Evolutionary conservation across 2,329 filamentous ascomycete species (phyloP), one percentile per base, ranked within the genome.

Genomic region (Boeremia lycopersici): DNA sequence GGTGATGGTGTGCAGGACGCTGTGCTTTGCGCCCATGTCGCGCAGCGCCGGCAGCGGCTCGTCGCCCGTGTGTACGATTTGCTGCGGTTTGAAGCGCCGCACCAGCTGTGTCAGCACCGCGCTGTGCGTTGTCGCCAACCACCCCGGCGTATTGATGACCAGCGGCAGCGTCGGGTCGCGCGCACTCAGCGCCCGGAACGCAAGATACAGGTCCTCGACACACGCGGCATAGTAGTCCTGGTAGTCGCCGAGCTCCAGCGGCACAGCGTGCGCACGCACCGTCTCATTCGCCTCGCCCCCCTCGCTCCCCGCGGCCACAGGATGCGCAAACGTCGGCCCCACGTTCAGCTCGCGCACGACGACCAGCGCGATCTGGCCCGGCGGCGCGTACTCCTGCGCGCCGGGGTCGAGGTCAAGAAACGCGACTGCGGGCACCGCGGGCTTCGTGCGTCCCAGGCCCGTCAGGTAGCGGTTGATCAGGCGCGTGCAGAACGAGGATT

Each of bases 361-460:
- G 12, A 87, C 77, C 4, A 93, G 82, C 1, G 89, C 89, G 17
- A 93, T 68, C 12, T 88, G 86, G 0, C 90, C 89, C 0, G 87
- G 84, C 1, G 87, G 81, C 0, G 84, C 84, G 69, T 89, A 92
- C 67, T 93, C 90, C 2, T 90, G 89, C 65, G 92, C 89, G 0
- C 87, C 88, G 0, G 89, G 88, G 67, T 95, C 90, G 9, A 93
- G 79, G 63, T 95, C 90, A 6, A 95, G 79, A n/a, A 89, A 77
- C 49, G 80, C 81, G 25, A 88, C 77, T 44, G 74, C 76, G 30
- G 68, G 59, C 0, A 69, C 41, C 6, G 70, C 56, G 29, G 52
- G 60, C 13, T 65, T 63, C 1, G 48, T 61, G 38, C 66, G 73
- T 13, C 72, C 71, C 29, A 69, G 59, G 40, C 77, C 72, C 3